These are phyloP conservation scores for Aspergillus awamori DNA, from an alignment of 2,329 filamentous ascomycete genomes.

Conservation along the genomic window DNA sequence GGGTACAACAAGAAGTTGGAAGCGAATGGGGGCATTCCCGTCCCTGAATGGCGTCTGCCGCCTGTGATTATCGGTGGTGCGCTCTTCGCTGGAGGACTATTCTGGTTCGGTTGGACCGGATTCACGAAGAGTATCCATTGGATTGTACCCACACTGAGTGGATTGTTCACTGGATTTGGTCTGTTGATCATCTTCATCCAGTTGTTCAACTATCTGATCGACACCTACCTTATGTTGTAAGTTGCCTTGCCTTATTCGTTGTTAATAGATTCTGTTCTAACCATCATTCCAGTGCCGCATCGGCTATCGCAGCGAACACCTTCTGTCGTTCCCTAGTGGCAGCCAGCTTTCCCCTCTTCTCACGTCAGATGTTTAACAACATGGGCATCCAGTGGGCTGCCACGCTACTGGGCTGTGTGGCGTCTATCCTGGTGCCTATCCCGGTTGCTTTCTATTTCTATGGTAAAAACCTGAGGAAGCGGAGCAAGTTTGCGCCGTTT, in stretches of 20 bases:
- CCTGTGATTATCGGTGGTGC: conserved; percentile 57
- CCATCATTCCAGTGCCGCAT: conserved; percentile 44
- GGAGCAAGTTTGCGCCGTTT: conserved; percentile 16
- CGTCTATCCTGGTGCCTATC: conserved; percentile 40
- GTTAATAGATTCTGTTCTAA: background rate
- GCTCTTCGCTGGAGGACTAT: conserved; percentile 63
- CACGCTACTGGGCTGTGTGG: conserved; percentile 42
- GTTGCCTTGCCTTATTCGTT: background rate
- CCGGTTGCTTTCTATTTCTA: conserved; percentile 35
- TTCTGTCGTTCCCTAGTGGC: conserved; percentile 51
- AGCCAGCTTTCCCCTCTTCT: conserved; percentile 58
- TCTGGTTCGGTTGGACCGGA: conserved; percentile 78
- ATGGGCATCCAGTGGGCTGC: conserved; percentile 44
- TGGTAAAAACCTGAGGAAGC: conserved; percentile 29
- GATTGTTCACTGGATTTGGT: conserved; percentile 60
- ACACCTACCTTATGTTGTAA: conserved; percentile 57
- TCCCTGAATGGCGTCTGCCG: conserved; percentile 62
- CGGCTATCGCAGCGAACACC: conserved; percentile 59
- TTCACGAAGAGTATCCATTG: conserved; percentile 47
- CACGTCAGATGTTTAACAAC: conserved; percentile 56
- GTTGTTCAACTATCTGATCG: conserved; percentile 62
- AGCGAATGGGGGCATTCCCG: conserved; percentile 63
- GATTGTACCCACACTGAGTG: conserved; percentile 48
- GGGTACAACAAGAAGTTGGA: conserved; percentile 69
- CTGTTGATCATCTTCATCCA: conserved; percentile 62